Evolutionary conservation across 176 grass and related monocot genomes (phyloP), one percentile per base, ranked within the genome.

Genomic region (Zizania latifolia): DNA sequence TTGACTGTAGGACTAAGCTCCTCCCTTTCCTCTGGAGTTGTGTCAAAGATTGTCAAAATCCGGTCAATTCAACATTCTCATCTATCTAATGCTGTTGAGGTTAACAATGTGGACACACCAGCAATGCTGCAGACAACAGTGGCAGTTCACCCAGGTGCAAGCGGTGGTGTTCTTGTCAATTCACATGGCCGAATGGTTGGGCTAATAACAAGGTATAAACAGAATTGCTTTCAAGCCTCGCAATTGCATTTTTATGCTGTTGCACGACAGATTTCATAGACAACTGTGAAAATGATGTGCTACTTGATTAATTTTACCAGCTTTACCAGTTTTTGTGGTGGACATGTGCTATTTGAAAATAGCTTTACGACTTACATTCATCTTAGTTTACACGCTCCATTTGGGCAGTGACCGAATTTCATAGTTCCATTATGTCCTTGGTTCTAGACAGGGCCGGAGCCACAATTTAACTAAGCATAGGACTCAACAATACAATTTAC

Each of bases 101-200:
- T 21, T 65, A 73, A 85, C 71, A 86, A 70, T 75, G 53, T 54
- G 58, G 75, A 68, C 73, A 74, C 85, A 32, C 84, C 94, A 68
- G 90, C 92, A 38, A 97, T 97, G 91, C 56, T 97, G 72, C 94
- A 97, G 88, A 97, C 94, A 81, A 97, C 90, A 64, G 91, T 88
- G 17, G 90, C 86, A 72, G 91, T 97, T 85, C 86, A 97, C 91
- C 88, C 91, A 79, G 94, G 94, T 53, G 81, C 91, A 13, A 97
- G 94, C 79, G 94, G 94, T 0, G 94, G 94, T 51, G 84, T 85
- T 70, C 81, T 97, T 75, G 39, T 97, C 28, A 81, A 93, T 91
- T 83, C 86, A 55, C 76, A 85, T 67, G 94, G 94, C 37, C 81
- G 8, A 86, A 91, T 97, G 88, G 69, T 97, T 83, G 94, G 86